Base-by-base conservation (phyloP, 257 asterid genomes). In the Gentiana straminea region DNA sequence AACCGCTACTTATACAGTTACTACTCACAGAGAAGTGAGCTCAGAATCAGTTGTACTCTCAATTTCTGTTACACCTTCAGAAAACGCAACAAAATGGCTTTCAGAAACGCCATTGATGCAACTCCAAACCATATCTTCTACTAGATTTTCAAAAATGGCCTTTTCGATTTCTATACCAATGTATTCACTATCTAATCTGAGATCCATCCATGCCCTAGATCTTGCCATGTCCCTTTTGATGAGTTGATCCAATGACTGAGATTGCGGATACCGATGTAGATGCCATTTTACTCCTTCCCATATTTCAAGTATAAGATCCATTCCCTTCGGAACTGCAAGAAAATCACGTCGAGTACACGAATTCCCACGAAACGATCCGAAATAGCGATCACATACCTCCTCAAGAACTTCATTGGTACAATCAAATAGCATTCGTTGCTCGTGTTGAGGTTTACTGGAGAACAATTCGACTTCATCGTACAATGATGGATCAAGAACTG, bases 391-490 rank as follows among this genome's bases (percentile, higher is more conserved):
- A 10, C 95, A 85, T 35, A 77, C 77, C 71, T 79, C 83, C 70
- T 72, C 70, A 44, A 92, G 72, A 58, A 84, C 84, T 63, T 80
- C 91, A 51, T 83, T 84, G 43, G 89, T 77, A 62, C 84, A 86
- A 68, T 88, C 94, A 51, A 92, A 92, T 60, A 92, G 93, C 73
- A 88, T 78, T 60, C 74, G 89, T 70, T 88, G 99, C 67, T 81
- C 95, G 45, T 77, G 59, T 32, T 44, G 78, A 50, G 96, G 74
- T 15, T 80, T 77, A 59, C 86, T 82, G 6, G 99, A 83, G 59
- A 92, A 92, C 65, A 84, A 67, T 78, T 85, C 94, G 8, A 92
- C 97, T 77, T 92, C 99, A 48, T 82, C 94, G 65, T 81, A 92
- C 70, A 88, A 65, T 2, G 86, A 67, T 1, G 81, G 67, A 67